A percentile compares a stretch with the other conserved stretches of the same genome.
Evolutionary conservation across 2,329 filamentous ascomycete genomes (phyloP).

Genomic region (Colletotrichum sp.): DNA sequence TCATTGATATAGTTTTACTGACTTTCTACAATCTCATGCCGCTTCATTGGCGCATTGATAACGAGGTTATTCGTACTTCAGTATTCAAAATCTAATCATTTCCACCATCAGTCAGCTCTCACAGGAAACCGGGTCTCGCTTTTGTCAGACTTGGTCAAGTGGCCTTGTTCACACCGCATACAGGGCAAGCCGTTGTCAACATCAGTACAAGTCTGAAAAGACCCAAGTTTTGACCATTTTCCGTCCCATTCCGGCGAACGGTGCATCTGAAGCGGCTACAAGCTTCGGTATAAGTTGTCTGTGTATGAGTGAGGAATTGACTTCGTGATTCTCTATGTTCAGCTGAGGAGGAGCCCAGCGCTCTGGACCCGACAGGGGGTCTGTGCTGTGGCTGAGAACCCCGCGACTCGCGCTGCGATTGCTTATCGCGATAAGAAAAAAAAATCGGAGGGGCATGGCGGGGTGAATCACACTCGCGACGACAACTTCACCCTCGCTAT

Average conservation of each 20-base stretch:
- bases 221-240: not conserved
- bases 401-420: not conserved
- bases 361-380: not conserved
- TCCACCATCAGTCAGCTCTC: not conserved
- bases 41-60: not conserved
- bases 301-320: not conserved
- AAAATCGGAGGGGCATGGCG: not conserved
- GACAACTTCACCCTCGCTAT: not conserved
- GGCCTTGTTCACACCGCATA: not conserved
- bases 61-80: not conserved
- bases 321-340: not conserved
- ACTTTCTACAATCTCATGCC: not conserved
- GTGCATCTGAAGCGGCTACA: not conserved
- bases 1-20: not conserved
- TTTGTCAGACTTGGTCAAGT: not conserved
- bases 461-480: not conserved
- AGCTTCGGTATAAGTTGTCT: not conserved
- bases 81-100: not conserved
- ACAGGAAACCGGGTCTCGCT: not conserved
- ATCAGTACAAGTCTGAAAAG: not conserved
- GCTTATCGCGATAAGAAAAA: not conserved
- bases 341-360: not conserved
- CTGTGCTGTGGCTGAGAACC: not conserved
- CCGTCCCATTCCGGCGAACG: not conserved
- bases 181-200: rapidly evolving